Conservation (phyloP, 495 filamentous ascomycete genomes). For the Trichoderma virens region DNA sequence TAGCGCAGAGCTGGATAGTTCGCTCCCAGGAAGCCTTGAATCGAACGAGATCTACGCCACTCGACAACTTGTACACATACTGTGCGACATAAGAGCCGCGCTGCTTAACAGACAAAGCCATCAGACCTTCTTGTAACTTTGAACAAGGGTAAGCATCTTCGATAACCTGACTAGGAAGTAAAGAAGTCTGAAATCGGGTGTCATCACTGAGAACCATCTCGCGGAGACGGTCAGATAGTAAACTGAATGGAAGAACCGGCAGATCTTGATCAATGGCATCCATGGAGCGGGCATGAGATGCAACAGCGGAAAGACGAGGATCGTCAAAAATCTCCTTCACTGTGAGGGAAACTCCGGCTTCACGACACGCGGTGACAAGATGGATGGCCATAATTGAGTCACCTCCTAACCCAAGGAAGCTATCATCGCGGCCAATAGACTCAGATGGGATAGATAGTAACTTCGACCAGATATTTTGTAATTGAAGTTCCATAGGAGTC, state of each 20-base stretch:
- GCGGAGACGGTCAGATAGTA: neutral
- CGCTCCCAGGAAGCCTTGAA: constrained; percentile 3
- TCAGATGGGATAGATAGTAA: constrained; percentile 30
- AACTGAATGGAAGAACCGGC: neutral
- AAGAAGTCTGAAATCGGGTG: constrained; percentile 19
- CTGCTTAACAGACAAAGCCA: constrained; percentile 28
- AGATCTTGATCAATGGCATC: neutral
- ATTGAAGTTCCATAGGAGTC: constrained; percentile 34
- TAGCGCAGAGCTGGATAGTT: neutral
- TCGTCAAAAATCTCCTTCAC: constrained; percentile 2
- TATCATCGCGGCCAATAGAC: constrained; percentile 31
- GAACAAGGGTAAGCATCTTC: constrained; percentile 8
- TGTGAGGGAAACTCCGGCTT: constrained; percentile 5
- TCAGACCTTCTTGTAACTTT: constrained; percentile 22
- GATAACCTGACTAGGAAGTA: neutral
- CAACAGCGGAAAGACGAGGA: neutral
- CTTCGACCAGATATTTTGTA: constrained; percentile 36
- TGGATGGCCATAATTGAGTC: constrained; percentile 34
- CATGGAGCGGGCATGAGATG: neutral
- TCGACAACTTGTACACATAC: neutral
- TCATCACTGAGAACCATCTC: constrained; percentile 30
- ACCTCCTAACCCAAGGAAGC: constrained; percentile 38
- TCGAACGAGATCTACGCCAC: neutral
- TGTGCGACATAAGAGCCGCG: constrained; percentile 1
- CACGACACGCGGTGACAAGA: constrained; percentile 31